Base-by-base conservation (phyloP, 2,329 filamentous ascomycete genomes). In the Curvularia spicifera region DNA sequence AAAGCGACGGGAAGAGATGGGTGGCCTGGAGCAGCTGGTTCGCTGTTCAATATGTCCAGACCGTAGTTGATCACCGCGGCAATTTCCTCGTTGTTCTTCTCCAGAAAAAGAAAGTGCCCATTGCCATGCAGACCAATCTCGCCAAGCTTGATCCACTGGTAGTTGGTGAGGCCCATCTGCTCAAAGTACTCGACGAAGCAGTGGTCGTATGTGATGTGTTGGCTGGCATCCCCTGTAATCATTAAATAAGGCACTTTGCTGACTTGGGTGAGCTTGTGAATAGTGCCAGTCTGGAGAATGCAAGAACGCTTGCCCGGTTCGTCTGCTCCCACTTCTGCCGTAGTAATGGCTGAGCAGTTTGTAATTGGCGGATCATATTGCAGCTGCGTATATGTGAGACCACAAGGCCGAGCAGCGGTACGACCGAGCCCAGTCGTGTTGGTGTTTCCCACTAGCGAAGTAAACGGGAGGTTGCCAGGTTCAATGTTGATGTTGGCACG, bases 61-160 rank as follows among this genome's bases (percentile, higher is more conserved):
- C 56, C 45, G 26, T 45, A 33, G 42, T 61, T 57, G 20, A 65
- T 63, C 24, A 49, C 58, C 35, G 60, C 60, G 2, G 79, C 80
- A 52, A 85, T 76, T 0, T 76, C 65, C 31, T 78, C 61, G 56
- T 79, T 85, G 64, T 86, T 85, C 64, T 74, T 78, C 73, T 86
- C 84, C 33, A 86, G 65, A 45, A 84, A 84, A 73, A 82, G 78
- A 57, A 87, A 78, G 64, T 86, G 84, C 0, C 83, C 84, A 57
- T 87, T 87, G 0, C 85, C 85, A 22, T 72, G 67, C 1, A 86
- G 79, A 0, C 78, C 78, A 1, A 74, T 55, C 0, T 81, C 70
- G 0, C 74, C 78, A 44, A 87, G 73, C 49, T 78, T 72, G 35
- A 84, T 61, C 72, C 79, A 80, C 2, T 82, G 75, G 1, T 79